Conservation (phyloP, 352 stramenopile genomes). For the Achlya hypogyna region DNA sequence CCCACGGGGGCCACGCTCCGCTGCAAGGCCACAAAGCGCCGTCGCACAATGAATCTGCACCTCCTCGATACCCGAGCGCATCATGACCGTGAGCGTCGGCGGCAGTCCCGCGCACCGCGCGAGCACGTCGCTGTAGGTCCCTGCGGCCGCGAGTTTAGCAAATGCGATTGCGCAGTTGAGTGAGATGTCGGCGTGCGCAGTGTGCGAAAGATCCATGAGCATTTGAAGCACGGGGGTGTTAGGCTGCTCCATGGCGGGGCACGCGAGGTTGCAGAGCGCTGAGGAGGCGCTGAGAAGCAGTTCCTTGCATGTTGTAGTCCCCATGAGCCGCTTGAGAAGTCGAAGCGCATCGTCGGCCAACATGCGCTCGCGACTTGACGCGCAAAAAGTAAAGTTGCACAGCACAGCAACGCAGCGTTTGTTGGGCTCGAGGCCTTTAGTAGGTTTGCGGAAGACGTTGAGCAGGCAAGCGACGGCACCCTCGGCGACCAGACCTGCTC, state of each 20-base stretch:
- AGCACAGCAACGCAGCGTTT: constrained; percentile 54
- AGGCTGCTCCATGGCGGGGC: constrained; percentile 41
- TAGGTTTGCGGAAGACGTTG: constrained; percentile 51
- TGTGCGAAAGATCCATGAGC: constrained; percentile 63
- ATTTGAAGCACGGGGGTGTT: constrained; percentile 63
- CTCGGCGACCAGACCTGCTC: constrained; percentile 47
- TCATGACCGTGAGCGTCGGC: constrained; percentile 76
- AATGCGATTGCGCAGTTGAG: constrained; percentile 76
- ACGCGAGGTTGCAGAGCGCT: constrained; percentile 64
- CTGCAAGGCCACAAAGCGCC: constrained; percentile 76
- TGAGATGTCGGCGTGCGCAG: constrained; percentile 47
- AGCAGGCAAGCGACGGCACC: constrained; percentile 53
- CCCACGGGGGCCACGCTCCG: constrained; percentile 41
- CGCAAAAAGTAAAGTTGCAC: constrained; percentile 68
- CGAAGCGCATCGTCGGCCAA: constrained; percentile 48
- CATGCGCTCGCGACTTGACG: constrained; percentile 42
- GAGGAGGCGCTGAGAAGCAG: constrained; percentile 63
- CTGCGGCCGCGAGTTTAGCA: constrained; percentile 56
- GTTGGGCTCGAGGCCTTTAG: constrained; percentile 53
- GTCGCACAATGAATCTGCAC: constrained; percentile 84
- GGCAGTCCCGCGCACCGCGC: constrained; percentile 63
- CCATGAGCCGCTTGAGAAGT: constrained; percentile 57
- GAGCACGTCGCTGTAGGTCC: constrained; percentile 37
- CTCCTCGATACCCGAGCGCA: constrained; percentile 77
- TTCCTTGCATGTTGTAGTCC: constrained; percentile 35